Evolutionary conservation across 148 eudicot genomes (phyloP).

Genomic region (Pharnaceum exiguum): DNA sequence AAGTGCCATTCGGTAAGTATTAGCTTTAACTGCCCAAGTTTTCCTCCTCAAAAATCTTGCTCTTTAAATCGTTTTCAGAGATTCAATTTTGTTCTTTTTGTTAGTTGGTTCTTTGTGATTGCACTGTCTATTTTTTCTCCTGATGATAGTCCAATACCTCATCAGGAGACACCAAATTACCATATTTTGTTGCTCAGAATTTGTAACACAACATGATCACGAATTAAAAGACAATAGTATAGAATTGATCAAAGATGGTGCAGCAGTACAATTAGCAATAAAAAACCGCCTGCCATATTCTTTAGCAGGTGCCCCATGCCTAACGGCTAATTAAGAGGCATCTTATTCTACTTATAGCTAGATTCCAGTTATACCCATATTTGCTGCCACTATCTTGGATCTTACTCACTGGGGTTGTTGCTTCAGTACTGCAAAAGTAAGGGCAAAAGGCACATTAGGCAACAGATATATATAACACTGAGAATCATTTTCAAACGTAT

Average conservation of each 20-base stretch:
- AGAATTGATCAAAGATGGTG: background rate
- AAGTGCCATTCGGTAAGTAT: too few species aligned
- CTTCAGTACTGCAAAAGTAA: conserved; percentile 10
- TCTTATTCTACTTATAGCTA: conserved; percentile 19
- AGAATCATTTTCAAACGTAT: background rate
- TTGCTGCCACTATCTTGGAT: conserved; percentile 1
- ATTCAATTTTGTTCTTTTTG: too few species aligned
- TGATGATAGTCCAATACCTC: too few species aligned
- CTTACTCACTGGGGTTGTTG: background rate
- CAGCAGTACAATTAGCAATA: background rate
- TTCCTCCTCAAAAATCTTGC: too few species aligned
- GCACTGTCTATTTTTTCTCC: too few species aligned
- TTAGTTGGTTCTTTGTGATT: too few species aligned
- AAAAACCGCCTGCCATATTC: background rate
- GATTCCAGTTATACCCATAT: conserved; percentile 10
- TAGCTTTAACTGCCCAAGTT: too few species aligned
- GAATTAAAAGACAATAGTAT: background rate
- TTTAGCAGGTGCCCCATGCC: conserved; percentile 11
- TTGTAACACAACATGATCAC: background rate
- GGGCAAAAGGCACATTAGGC: background rate
- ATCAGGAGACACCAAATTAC: too few species aligned
- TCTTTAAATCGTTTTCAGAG: too few species aligned
- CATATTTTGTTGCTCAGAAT: too few species aligned
- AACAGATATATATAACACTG: background rate
- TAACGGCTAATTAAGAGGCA: conserved; percentile 6